These are phyloP conservation scores for Terfezia claveryi DNA, from an alignment of 495 filamentous ascomycete genomes.

Conservation along the genomic window DNA sequence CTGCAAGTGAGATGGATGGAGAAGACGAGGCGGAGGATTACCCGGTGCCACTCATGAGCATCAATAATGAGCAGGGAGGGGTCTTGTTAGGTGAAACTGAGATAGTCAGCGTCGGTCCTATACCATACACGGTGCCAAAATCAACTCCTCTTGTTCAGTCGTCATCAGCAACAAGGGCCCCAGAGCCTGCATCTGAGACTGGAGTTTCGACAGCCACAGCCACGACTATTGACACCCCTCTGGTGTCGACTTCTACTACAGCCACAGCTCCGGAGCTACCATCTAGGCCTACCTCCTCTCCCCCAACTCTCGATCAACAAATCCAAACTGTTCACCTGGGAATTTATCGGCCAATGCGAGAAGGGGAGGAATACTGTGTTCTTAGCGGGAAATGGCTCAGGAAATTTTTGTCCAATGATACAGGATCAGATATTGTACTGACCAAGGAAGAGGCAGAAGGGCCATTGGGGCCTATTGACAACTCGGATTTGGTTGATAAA, in stretches of 20 bases:
- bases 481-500: constrained; percentile 38
- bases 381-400: constrained; percentile 62
- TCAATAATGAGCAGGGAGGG: constrained; percentile 11
- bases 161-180: constrained; percentile 2
- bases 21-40: constrained; percentile 16
- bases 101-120: not conserved
- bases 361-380: constrained; percentile 54
- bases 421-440: constrained; percentile 24
- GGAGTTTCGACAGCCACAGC: not conserved
- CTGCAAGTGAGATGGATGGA: constrained; percentile 5
- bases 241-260: not conserved
- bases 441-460: constrained; percentile 42
- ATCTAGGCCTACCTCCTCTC: not conserved
- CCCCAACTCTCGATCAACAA: constrained; percentile 40
- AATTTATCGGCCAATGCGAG: constrained; percentile 31
- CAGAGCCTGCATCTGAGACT: constrained; percentile 6
- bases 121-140: not conserved
- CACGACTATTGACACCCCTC: not conserved
- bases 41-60: constrained; percentile 1
- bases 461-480: constrained; percentile 66
- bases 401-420: constrained; percentile 45
- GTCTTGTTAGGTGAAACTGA: constrained; percentile 19
- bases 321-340: constrained; percentile 41
- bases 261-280: not conserved
- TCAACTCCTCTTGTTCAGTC: not conserved